These are phyloP conservation scores for Ramaria sp. DNA, from an alignment of 768 basidiomycete genomes.

Conservation along the genomic window DNA sequence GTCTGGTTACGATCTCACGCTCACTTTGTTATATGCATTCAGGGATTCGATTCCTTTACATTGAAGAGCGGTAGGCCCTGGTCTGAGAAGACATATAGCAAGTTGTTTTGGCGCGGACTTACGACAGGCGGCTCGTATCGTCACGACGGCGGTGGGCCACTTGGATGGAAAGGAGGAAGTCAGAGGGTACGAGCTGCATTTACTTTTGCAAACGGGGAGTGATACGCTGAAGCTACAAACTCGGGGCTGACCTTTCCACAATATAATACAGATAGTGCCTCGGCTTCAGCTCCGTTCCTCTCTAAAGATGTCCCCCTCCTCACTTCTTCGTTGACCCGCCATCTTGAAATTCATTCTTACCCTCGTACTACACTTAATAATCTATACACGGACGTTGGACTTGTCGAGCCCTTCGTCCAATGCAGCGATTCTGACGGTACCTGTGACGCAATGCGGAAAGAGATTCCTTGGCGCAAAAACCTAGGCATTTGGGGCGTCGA, in stretches of 20 bases:
- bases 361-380: constrained; percentile 32
- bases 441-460: constrained; percentile 34
- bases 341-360: neutral
- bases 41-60: constrained; percentile 75
- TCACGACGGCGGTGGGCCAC: constrained; percentile 31
- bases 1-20: constrained; percentile 87
- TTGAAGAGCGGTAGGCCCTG: constrained; percentile 86
- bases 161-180: constrained; percentile 11
- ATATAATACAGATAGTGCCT: neutral
- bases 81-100: constrained; percentile 76
- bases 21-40: constrained; percentile 91
- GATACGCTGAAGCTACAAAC: neutral
- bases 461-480: neutral
- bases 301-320: neutral
- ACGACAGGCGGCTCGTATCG: constrained; percentile 72
- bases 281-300: neutral
- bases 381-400: constrained; percentile 50
- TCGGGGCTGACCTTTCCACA: neutral
- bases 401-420: constrained; percentile 32
- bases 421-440: constrained; percentile 30
- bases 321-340: neutral
- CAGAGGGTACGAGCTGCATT: neutral
- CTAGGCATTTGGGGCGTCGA: neutral
- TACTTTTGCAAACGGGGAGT: neutral
- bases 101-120: constrained; percentile 91